Conservation (phyloP, 2,329 filamentous ascomycete genomes). For the Ophiostoma montium region DNA sequence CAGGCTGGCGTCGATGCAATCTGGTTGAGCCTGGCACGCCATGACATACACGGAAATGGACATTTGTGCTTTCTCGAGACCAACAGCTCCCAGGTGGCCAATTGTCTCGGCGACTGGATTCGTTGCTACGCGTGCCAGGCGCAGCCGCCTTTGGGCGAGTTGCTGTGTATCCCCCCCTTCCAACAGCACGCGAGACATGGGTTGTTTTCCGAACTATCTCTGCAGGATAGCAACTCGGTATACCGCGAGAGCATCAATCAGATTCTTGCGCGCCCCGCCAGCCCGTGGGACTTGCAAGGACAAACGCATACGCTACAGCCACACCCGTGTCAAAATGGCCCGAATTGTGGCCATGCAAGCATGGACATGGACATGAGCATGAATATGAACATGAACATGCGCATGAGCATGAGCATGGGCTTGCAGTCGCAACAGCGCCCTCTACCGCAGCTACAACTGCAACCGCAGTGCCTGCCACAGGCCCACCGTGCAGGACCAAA, state of each 20-base stretch:
- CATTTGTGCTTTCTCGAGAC: slow-evolving; percentile 40
- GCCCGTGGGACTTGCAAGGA: too few relatives aligned
- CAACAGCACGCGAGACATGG: background rate
- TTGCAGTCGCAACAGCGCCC: too few relatives aligned
- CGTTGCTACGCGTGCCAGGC: background rate
- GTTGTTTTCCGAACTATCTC: background rate
- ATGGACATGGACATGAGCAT: too few relatives aligned
- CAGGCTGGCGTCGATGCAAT: slow-evolving; percentile 35
- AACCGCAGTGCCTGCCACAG: too few relatives aligned
- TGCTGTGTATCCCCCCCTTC: background rate
- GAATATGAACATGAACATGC: too few relatives aligned
- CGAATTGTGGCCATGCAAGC: too few relatives aligned
- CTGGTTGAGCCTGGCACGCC: slow-evolving; percentile 28
- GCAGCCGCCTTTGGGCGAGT: background rate
- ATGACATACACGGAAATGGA: slow-evolving; percentile 36
- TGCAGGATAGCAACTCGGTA: background rate
- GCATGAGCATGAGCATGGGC: too few relatives aligned
- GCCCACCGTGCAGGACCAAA: too few relatives aligned
- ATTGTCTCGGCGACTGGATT: slow-evolving; percentile 5
- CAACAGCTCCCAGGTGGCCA: slow-evolving; percentile 32
- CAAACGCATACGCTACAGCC: too few relatives aligned
- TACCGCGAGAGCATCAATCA: slow-evolving; percentile 1
- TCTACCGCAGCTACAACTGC: too few relatives aligned
- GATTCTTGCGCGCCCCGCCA: background rate
- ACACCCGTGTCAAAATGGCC: too few relatives aligned